Evolutionary conservation across 257 asterid genomes (phyloP), one percentile per base, ranked within the genome.

Genomic region (Nicotiana sylvestris): DNA sequence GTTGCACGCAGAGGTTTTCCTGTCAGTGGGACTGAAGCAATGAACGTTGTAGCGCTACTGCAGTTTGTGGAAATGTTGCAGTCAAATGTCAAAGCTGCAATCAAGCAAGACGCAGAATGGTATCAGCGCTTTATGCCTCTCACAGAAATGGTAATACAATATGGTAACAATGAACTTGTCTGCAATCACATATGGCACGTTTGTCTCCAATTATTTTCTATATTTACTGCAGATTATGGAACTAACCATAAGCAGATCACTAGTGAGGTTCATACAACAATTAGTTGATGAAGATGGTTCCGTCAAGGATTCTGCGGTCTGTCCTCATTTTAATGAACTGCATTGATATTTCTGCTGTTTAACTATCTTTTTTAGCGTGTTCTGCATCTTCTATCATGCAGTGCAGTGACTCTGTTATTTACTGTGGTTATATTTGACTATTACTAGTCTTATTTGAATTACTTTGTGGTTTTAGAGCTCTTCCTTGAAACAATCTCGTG

Each of bases 281-380:
- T 90, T 94, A 77, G 90, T 96, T 69, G 98, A 93, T 89, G 98
- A 93, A 84, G 99, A 94, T 87, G 99, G 99, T 76, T 92, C 91
- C 39, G 97, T 96, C 82, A 96, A 91, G 90, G 99, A 96, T 85
- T 93, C 98, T 74, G 98, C 98, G 89, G 99, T 96, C 49, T 82
- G 97, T 87, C 85, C 84, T 62, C 83, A 68, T 57, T 64, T 53
- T 61, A 32, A 81, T 69, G 15, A 10, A 76, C 64, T 27, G 46
- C 25, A 16, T 7, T 74, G 43, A 51, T 74, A 74, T 74, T 27
- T 74, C 61, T 74, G 16, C 62, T 27, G 27, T 51, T 49, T 74
- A 25, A 7, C 21, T 25, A 13, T 76, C 49, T 1, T 25, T 51
- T 33, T 33, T 33, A 33, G 37, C 1, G 37, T 33, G 37, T 74